These are phyloP conservation scores for Artomyces pyxidatus DNA, from an alignment of 768 basidiomycete species.

Conservation along the genomic window DNA sequence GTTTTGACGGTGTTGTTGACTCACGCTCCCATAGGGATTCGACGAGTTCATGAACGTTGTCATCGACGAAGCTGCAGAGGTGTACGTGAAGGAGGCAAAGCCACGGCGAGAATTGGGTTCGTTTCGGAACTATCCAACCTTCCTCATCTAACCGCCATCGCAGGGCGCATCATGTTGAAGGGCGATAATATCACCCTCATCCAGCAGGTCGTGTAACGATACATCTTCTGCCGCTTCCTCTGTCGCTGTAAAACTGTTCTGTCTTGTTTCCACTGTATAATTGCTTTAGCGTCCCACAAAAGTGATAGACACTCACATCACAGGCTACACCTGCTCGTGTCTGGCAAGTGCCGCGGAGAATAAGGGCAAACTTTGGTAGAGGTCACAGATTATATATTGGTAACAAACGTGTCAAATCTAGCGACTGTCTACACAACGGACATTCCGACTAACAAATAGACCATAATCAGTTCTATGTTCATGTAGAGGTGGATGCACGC, in stretches of 20 bases:
- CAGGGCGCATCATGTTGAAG: constrained; percentile 93
- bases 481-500: constrained; percentile 12
- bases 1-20: neutral
- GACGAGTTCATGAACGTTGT: constrained; percentile 99
- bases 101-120: constrained; percentile 77
- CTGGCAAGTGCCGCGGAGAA: neutral
- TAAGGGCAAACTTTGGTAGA: neutral
- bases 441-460: constrained; percentile 58
- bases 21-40: constrained; percentile 95
- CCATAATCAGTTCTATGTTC: too few species aligned
- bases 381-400: constrained; percentile 78
- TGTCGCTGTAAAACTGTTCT: constrained; percentile 4
- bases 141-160: constrained; percentile 1
- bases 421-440: constrained; percentile 74
- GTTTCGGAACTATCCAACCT: constrained; percentile 18
- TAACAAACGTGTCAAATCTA: constrained; percentile 59
- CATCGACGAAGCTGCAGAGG: constrained; percentile 87
- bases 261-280: constrained; percentile 12
- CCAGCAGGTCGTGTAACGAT: constrained; percentile 48
- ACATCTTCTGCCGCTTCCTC: neutral
- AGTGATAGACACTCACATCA: neutral
- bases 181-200: constrained; percentile 99
- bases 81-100: constrained; percentile 85
- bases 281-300: too few species aligned
- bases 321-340: neutral